Conservation (phyloP, 2,329 filamentous ascomycete genomes). For the Zasmidium citrigriseum region DNA sequence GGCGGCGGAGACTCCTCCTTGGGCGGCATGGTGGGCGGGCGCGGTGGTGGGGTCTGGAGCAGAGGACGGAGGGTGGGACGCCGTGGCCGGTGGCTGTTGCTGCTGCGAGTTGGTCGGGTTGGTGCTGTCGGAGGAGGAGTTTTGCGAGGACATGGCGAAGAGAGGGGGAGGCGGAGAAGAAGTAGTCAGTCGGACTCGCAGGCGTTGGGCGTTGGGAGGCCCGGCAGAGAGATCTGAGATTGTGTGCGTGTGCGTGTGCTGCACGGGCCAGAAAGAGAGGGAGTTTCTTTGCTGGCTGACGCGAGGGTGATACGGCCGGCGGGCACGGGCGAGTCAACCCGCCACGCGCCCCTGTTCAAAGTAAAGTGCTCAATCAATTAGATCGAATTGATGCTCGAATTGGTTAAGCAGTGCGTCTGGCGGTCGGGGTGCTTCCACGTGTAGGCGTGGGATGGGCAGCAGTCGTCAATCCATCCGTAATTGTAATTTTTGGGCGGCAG, state of each 20-base stretch:
- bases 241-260: neutral
- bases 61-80: slow-evolving; percentile 27
- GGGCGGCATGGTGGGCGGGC: slow-evolving; percentile 40
- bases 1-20: slow-evolving; percentile 52
- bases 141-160: slow-evolving; percentile 17
- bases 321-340: neutral
- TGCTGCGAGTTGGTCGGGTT: slow-evolving; percentile 14
- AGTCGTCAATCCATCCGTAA: neutral
- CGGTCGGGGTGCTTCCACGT: neutral
- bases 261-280: neutral
- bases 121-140: slow-evolving; percentile 8
- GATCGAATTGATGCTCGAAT: neutral
- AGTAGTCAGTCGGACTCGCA: neutral
- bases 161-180: slow-evolving; percentile 3
- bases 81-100: slow-evolving; percentile 23
- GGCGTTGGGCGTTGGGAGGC: neutral
- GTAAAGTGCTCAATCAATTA: neutral
- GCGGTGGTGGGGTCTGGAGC: slow-evolving; percentile 29
- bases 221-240: neutral
- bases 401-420: neutral
- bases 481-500: neutral
- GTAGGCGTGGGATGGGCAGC: neutral
- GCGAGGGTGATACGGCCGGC: neutral
- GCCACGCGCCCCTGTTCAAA: neutral
- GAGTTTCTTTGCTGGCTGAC: neutral